Evolutionary conservation across 73 alveolate species (phyloP).

Genomic region (Paramecium bursaria): DNA sequence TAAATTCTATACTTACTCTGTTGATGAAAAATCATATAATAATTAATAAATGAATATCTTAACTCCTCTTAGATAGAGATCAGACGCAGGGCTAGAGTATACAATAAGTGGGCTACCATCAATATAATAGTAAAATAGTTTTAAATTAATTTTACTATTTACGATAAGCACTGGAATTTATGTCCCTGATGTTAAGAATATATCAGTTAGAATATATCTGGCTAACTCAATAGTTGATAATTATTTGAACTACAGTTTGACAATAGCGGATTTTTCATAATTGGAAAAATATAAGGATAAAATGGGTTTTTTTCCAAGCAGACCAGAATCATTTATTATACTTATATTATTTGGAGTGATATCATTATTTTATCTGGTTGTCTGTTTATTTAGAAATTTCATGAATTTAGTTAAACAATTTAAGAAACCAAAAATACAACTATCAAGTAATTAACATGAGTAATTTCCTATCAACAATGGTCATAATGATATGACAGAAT

Average conservation of each 20-base stretch:
- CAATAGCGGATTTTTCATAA: not conserved
- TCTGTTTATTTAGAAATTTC: constrained; percentile 21
- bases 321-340: constrained; percentile 49
- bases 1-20: constrained; percentile 15
- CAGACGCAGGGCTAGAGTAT: not conserved
- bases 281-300: not conserved
- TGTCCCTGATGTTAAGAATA: constrained; percentile 12
- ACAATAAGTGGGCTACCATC: not conserved
- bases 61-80: not conserved
- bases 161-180: constrained; percentile 16
- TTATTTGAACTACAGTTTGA: not conserved
- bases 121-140: not conserved
- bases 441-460: not conserved
- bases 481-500: constrained; percentile 7
- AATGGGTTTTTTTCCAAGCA: not conserved
- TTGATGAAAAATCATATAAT: too few species aligned
- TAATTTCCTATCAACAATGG: constrained; percentile 11
- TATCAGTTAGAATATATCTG: not conserved
- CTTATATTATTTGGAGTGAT: constrained; percentile 2
- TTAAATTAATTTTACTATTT: constrained; percentile 2
- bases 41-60: too few species aligned
- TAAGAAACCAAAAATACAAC: not conserved
- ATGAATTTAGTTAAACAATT: not conserved
- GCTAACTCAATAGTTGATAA: not conserved
- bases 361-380: not conserved